Base-by-base conservation (phyloP, 148 eudicot genomes). In the Rhododendron ferrugineum region DNA sequence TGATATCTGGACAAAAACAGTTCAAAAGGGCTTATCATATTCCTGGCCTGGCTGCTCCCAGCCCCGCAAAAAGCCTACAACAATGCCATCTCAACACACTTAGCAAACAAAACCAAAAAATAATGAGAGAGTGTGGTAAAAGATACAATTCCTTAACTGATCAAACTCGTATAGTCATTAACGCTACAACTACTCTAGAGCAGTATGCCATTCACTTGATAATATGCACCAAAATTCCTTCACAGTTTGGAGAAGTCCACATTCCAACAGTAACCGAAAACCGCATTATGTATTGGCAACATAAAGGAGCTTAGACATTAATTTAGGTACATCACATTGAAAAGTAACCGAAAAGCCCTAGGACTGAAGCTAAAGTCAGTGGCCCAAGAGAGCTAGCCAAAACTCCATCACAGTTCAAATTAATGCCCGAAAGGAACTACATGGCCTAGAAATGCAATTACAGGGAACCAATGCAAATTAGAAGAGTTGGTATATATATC, bases 11-110 rank as follows among this genome's bases (percentile, higher is more conserved):
- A 44, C n/a, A 83, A 80, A 26, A 44, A 7, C 74, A 81, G 84
- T 80, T 93, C 91, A 91, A 90, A 93, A 90, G 83, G 97, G 93
- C 87, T 96, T 95, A 86, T 90, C 90, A 49, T 89, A 91, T 68
- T 94, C 98, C 86, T 93, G 99, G 30, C 93, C 62, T 86, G 94
- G 98, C 89, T 88, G 97, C 89, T 94, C 97, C 99, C 99, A 96
- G 82, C 49, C 88, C 83, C 85, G 88, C 86, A 95, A 85, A 84
- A 95, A 91, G 86, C 98, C 98, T 94, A 87, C 81, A 89, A 82
- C 52, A 85, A 54, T 30, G 46, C n/a, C 83, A 88, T 47, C 40
- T 22, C 47, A 80, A 81, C 83, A 56, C 58, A 78, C 42, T 86
- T 83, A 73, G 88, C 23, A 49, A 32, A 80, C 11, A 47, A 28